These are phyloP conservation scores for Madurella mycetomatis DNA, from an alignment of 2,329 filamentous ascomycete genomes.

Conservation along the genomic window DNA sequence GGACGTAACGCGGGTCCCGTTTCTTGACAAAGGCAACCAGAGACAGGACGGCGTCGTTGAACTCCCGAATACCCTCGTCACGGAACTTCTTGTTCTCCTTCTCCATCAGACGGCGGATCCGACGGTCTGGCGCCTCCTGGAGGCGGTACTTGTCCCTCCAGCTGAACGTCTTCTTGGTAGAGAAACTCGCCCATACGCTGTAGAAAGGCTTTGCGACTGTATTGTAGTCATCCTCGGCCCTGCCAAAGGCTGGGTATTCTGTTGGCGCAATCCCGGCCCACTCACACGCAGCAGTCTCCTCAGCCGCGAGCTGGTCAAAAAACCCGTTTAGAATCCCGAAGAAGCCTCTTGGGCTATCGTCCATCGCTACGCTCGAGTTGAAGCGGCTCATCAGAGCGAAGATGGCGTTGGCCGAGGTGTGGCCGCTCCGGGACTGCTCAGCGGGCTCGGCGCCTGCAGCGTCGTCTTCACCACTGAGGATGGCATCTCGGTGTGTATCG, in stretches of 20 bases:
- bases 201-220: slow-evolving; percentile 77
- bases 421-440: slow-evolving; percentile 54
- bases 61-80: slow-evolving; percentile 78
- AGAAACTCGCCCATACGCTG: slow-evolving; percentile 71
- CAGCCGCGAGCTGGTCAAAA: slow-evolving; percentile 74
- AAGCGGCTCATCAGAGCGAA: slow-evolving; percentile 75
- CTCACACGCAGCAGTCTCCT: slow-evolving; percentile 72
- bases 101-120: slow-evolving; percentile 79
- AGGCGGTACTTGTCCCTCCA: slow-evolving; percentile 86
- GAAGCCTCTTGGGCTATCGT: slow-evolving; percentile 76
- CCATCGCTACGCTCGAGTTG: slow-evolving; percentile 71
- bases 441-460: slow-evolving; percentile 33
- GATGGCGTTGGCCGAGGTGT: slow-evolving; percentile 79
- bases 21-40: slow-evolving; percentile 87
- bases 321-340: slow-evolving; percentile 72
- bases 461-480: slow-evolving; percentile 62
- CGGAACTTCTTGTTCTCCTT: slow-evolving; percentile 86
- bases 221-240: slow-evolving; percentile 71
- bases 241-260: slow-evolving; percentile 80
- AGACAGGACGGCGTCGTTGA: slow-evolving; percentile 86
- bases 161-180: slow-evolving; percentile 77
- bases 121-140: slow-evolving; percentile 81
- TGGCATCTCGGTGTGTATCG: slow-evolving; percentile 85
- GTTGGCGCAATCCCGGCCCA: slow-evolving; percentile 58
- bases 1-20: slow-evolving; percentile 78